Evolutionary conservation across 257 asterid genomes (phyloP).

Genomic region (Solanum paucissectum): DNA sequence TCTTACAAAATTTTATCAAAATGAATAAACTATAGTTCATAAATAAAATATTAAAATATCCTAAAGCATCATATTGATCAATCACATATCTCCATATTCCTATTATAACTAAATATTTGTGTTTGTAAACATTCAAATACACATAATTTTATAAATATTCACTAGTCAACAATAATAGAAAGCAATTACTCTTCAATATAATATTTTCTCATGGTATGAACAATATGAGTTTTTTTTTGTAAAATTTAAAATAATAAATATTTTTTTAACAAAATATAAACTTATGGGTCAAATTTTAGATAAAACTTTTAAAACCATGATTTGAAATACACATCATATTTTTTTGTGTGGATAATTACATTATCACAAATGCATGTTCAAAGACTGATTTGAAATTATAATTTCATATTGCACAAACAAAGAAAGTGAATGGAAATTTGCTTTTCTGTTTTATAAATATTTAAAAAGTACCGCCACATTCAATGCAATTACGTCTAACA

Average conservation of each 20-base stretch:
- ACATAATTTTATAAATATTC: not conserved
- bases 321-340: too few relatives aligned
- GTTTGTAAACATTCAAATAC: not conserved
- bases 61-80: not conserved
- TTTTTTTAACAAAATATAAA: too few relatives aligned
- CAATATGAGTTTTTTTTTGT: not conserved
- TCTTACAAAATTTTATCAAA: not conserved
- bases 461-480: not conserved
- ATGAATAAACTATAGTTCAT: not conserved
- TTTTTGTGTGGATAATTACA: not conserved
- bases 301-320: not conserved
- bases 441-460: not conserved
- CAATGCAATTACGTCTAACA: not conserved
- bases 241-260: too few relatives aligned
- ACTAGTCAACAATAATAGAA: not conserved
- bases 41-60: not conserved
- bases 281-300: not conserved
- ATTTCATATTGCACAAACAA: not conserved
- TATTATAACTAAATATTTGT: not conserved
- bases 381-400: not conserved
- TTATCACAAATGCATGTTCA: not conserved
- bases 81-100: not conserved
- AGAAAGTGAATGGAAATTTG: not conserved
- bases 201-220: not conserved
- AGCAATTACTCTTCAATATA: not conserved